These are phyloP conservation scores for Mychonastes homosphaera DNA, from an alignment of 139 green algal species.

Conservation along the genomic window DNA sequence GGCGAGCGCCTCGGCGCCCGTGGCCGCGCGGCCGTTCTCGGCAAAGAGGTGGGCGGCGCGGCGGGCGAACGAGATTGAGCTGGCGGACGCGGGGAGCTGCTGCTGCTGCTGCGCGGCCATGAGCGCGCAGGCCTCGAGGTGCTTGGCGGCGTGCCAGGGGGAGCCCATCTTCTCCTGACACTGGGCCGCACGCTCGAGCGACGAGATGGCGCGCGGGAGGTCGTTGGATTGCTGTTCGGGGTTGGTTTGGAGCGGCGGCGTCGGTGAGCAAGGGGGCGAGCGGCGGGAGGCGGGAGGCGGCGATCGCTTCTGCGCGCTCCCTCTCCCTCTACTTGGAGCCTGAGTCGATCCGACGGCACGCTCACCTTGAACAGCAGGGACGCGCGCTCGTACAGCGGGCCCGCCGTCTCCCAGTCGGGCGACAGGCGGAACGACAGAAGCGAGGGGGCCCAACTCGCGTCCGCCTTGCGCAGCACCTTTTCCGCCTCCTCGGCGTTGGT, in stretches of 20 bases:
- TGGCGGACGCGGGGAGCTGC: constrained; percentile 27
- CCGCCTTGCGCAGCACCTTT: constrained; percentile 50
- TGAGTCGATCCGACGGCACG: not conserved
- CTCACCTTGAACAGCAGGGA: constrained; percentile 57
- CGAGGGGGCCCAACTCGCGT: constrained; percentile 39
- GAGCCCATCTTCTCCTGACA: constrained; percentile 56
- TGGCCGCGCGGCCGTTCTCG: constrained; percentile 1
- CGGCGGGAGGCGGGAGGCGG: not conserved
- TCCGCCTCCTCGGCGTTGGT: constrained; percentile 31
- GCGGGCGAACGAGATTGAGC: no score
- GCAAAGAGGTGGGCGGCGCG: constrained; percentile 36
- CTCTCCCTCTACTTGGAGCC: not conserved
- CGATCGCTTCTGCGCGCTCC: no score
- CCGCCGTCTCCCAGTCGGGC: constrained; percentile 56
- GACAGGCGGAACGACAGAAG: constrained; percentile 55
- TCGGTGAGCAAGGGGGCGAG: not conserved
- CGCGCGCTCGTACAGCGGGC: constrained; percentile 58
- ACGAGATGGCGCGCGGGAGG: constrained; percentile 34
- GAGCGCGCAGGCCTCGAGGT: constrained; percentile 34
- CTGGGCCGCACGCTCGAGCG: constrained; percentile 53
- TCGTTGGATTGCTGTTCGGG: constrained; percentile 52
- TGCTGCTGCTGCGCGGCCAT: constrained; percentile 21
- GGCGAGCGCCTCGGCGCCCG: constrained; percentile 49
- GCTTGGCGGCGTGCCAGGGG: constrained; percentile 63
- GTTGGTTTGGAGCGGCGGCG: no score